These are phyloP conservation scores for Amniculicola lignicola DNA, from an alignment of 495 filamentous ascomycete genomes.

Conservation along the genomic window DNA sequence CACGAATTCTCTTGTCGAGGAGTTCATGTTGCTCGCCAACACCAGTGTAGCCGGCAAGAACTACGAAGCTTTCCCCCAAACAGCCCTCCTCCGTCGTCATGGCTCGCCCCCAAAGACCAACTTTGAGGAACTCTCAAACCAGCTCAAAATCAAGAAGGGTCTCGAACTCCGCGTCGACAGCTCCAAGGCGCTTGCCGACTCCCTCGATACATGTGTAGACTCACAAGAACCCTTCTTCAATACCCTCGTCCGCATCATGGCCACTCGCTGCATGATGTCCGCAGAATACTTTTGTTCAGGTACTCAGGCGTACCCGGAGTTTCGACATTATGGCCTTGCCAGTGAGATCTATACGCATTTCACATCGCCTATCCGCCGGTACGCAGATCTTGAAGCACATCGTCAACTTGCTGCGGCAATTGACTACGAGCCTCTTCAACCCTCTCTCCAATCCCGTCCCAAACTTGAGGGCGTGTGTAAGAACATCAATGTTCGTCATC, in stretches of 20 bases:
- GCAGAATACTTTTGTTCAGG: conserved; percentile 97
- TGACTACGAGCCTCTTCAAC: conserved; percentile 77
- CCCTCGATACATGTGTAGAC: conserved; percentile 80
- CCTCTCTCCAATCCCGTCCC: conserved; percentile 69
- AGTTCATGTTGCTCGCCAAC: conserved; percentile 99
- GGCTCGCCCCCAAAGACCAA: conserved; percentile 88
- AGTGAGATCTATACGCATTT: conserved; percentile 98
- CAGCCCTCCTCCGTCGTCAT: conserved; percentile 88
- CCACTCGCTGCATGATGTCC: conserved; percentile 97
- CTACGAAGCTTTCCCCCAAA: conserved; percentile 87
- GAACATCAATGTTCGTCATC: conserved; percentile 96
- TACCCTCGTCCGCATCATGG: conserved; percentile 92
- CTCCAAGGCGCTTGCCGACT: conserved; percentile 86
- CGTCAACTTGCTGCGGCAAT: conserved; percentile 94
- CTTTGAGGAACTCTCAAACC: conserved; percentile 88
- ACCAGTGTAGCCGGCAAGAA: conserved; percentile 86
- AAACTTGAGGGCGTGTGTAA: conserved; percentile 91
- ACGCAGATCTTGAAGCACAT: conserved; percentile 91
- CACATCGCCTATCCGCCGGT: conserved; percentile 93
- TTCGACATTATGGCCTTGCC: conserved; percentile 93
- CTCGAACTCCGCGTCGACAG: conserved; percentile 76
- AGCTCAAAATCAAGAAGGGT: conserved; percentile 78
- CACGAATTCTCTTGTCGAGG: conserved; percentile 95
- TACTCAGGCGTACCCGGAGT: conserved; percentile 86
- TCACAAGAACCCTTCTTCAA: conserved; percentile 93